Percentiles rank a stretch among this genome's conserved stretches.
These are phyloP conservation scores for Hypholoma fasciculare DNA, from an alignment of 768 basidiomycete genomes.

Conservation along the genomic window DNA sequence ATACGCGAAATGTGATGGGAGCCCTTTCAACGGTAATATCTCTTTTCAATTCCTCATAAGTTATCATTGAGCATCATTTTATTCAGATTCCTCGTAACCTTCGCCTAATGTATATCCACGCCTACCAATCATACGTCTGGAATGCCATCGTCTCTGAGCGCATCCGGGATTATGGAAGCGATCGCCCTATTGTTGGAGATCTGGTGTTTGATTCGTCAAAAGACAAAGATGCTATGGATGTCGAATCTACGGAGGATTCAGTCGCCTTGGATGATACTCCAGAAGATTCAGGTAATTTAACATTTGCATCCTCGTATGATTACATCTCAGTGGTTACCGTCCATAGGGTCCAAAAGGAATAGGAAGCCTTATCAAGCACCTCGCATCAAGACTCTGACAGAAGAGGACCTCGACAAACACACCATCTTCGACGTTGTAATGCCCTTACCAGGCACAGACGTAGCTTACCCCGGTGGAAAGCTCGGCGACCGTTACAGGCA, in stretches of 20 bases:
- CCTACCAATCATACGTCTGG: slow-evolving; percentile 99
- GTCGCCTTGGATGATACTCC: slow-evolving; percentile 12
- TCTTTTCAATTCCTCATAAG: neutral
- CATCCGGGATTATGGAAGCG: slow-evolving; percentile 72
- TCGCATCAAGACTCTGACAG: slow-evolving; percentile 75
- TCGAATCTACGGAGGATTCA: slow-evolving; percentile 29
- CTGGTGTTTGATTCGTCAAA: slow-evolving; percentile 71
- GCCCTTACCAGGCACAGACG: slow-evolving; percentile 95
- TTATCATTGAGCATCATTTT: neutral
- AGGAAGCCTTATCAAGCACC: slow-evolving; percentile 64
- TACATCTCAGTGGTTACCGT: neutral
- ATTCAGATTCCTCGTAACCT: slow-evolving; percentile 91
- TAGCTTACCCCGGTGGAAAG: slow-evolving; percentile 85
- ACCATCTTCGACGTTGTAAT: slow-evolving; percentile 94
- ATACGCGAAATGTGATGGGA: slow-evolving; percentile 83
- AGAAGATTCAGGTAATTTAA: slow-evolving; percentile 23
- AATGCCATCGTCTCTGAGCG: slow-evolving; percentile 96
- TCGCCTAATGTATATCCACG: slow-evolving; percentile 96
- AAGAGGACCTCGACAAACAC: slow-evolving; percentile 77
- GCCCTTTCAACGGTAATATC: slow-evolving; percentile 73
- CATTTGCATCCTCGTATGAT: neutral
- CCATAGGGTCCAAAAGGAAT: slow-evolving; percentile 32
- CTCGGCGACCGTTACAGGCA: slow-evolving; percentile 87
- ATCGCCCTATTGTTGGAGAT: slow-evolving; percentile 82
- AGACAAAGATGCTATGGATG: slow-evolving; percentile 33